Base-by-base conservation (phyloP, 2,329 filamentous ascomycete species). In the Aspergillus tubingensis region DNA sequence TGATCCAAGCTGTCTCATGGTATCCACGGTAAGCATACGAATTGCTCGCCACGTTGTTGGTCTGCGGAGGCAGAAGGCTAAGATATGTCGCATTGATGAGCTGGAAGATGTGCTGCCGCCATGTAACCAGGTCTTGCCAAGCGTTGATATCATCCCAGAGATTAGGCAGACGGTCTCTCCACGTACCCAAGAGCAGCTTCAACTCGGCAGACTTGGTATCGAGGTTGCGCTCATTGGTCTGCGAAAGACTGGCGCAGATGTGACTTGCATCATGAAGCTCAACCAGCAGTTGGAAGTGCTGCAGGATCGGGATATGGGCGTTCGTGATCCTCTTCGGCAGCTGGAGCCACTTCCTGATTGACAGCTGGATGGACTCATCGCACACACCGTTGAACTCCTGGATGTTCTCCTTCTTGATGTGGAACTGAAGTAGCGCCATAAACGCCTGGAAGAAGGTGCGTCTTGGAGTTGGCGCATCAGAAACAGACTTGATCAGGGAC, bases 81-180 rank as follows among this genome's bases (percentile, higher is more conserved):
- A 99, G 85, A 72, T 99, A 99, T 0, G 92, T 96, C 52, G 86
- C 87, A 74, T 99, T 99, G 79, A 99, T 98, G 23, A 99, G 85
- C 59, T 92, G 90, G 81, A 99, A 99, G 62, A 99, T 97, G 76
- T 99, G 95, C 74, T 99, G 96, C 67, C 95, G 88, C 95, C 95
- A 99, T 1, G 95, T 99, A n/a, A 99, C 95, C 43, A 99, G 82
- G 73, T 99, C 96, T 76, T 99, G 95, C 95, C 95, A 99, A 41
- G 95, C 92, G 65, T 96, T 96, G 76, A 99, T 99, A 75, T 99
- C 95, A 74, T 99, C 95, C 95, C 95, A 99, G 3, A 96, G 90
- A 72, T 99, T 99, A 1, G 95, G 95, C 55, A 99, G 81, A 52
- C 95, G 87, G 74, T 99, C 95, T 60, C 95, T 88, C 95, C 95